These are phyloP conservation scores for Tetracladium marchalianum DNA, from an alignment of 495 filamentous ascomycete genomes.

Conservation along the genomic window DNA sequence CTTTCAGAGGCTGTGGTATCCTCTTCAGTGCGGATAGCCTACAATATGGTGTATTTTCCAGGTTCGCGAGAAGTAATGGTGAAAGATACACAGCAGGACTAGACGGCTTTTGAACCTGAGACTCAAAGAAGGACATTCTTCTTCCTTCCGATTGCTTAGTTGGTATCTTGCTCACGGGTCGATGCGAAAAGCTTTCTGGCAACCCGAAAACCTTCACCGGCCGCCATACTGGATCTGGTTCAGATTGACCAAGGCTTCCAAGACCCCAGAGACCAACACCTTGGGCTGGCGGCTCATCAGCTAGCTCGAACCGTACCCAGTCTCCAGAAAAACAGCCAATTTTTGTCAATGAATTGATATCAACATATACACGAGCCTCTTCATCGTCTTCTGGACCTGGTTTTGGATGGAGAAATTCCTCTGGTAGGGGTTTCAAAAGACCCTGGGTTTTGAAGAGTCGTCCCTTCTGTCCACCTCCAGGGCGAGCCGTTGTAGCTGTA, in stretches of 20 bases:
- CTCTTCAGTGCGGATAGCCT: conserved; percentile 55
- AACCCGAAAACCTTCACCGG: conserved; percentile 81
- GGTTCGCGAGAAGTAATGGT: conserved; percentile 75
- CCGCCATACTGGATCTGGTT: conserved; percentile 46
- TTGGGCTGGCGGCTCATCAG: conserved; percentile 52
- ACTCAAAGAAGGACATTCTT: conserved; percentile 44
- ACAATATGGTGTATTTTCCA: conserved; percentile 66
- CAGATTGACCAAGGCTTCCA: conserved; percentile 37
- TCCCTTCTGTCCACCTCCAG: conserved; percentile 42
- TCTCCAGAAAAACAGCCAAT: conserved; percentile 95
- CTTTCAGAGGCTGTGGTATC: conserved; percentile 24
- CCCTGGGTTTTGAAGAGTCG: conserved; percentile 69
- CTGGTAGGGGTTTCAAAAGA: conserved; percentile 58
- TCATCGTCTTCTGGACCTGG: conserved; percentile 69
- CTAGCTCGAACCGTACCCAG: conserved; percentile 80
- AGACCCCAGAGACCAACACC: conserved; percentile 45
- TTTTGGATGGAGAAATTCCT: conserved; percentile 74
- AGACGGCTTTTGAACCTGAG: conserved; percentile 36
- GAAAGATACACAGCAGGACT: conserved; percentile 66
- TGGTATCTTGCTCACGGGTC: conserved; percentile 40
- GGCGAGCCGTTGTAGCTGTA: conserved; percentile 66
- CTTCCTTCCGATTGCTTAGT: conserved; percentile 36
- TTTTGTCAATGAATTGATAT: conserved; percentile 71
- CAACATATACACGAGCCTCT: conserved; percentile 82
- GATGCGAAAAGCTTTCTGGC: conserved; percentile 55